Base-by-base conservation (phyloP, 306 rosid species). In the Medicago arabica region DNA sequence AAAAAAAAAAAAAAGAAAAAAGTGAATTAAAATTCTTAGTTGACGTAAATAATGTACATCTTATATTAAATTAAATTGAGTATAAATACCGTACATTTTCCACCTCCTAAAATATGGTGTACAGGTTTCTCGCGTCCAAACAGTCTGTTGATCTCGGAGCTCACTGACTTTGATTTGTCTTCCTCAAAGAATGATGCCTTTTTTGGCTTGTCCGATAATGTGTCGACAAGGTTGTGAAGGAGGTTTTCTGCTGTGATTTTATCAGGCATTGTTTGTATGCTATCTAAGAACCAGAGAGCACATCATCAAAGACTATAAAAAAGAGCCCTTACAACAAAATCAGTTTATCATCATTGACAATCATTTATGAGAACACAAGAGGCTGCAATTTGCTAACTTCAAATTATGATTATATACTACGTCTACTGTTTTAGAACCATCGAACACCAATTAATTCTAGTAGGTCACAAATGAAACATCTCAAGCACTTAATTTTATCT, bases 51-150 rank as follows among this genome's bases (percentile, higher is more conserved):
- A 62, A 21, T 21, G n/a, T 66, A 84, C 11, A 40, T 57, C 63
- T 74, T 50, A 51, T 41, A 50, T 65, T 41, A 69, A 63, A 53
- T n/a, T 61, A 69, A 58, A 55, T 60, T 18, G 18, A 40, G 55
- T 47, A 65, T 66, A 75, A 69, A 54, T 63, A 71, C 67, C 84
- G 19, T 87, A 94, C 98, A 87, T 91, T 84, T 91, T 81, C 98
- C 97, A 57, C 98, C 98, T 41, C 98, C 98, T 65, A 94, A 81
- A 80, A 94, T 9, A 78, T 88, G 77, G 83, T 94, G 86, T 47
- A 91, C 86, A 0, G 98, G 86, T 75, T 87, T 94, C 80, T 94
- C 67, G 54, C 93, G 96, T 73, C 96, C 97, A 75, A 94, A 89
- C 53, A 91, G 83, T 72, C 88, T 84, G 18, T 85, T 87, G 54